phyloP scores from a whole-genome alignment of 192 early-diverging fungal species.

The Lobosporangium transversale region DNA sequence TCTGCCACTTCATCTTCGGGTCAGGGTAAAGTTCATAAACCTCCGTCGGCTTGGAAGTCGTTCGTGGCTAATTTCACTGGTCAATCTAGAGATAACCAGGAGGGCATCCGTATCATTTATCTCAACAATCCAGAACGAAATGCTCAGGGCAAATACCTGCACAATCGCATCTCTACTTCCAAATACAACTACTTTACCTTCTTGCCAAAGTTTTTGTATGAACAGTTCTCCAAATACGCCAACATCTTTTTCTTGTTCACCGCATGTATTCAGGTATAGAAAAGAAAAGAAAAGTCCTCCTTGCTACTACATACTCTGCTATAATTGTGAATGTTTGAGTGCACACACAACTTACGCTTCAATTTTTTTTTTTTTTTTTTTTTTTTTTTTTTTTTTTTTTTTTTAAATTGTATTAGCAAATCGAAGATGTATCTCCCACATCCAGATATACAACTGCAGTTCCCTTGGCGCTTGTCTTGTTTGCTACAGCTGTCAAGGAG shows the following conservation, averaged over 20 bases:
- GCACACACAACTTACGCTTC: no score
- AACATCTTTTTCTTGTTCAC: slow-evolving; percentile 99
- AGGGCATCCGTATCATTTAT: slow-evolving; percentile 79
- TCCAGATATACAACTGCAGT: slow-evolving; percentile 90
- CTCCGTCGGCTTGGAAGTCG: slow-evolving; percentile 1
- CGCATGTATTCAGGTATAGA: slow-evolving; percentile 92
- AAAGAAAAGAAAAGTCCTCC: background rate
- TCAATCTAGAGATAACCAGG: slow-evolving; percentile 21
- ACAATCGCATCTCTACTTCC: slow-evolving; percentile 94
- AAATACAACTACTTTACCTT: slow-evolving; percentile 97
- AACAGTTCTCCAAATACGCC: slow-evolving; percentile 99
- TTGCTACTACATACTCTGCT: no score
- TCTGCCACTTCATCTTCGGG: background rate
- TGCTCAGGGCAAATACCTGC: slow-evolving; percentile 80
- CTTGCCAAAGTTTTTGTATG: slow-evolving; percentile 93
- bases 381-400: slow-evolving; percentile 5
- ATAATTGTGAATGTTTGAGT: no score
- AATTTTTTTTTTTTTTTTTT: slow-evolving; percentile 1
- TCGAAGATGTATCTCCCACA: slow-evolving; percentile 92
- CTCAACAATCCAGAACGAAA: slow-evolving; percentile 89
- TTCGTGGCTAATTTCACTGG: slow-evolving; percentile 32
- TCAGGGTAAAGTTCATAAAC: slow-evolving; percentile 6
- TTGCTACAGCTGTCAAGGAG: slow-evolving; percentile 94
- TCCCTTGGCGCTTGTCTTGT: slow-evolving; percentile 83
- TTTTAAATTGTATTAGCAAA: slow-evolving; percentile 75